Evolutionary conservation across 495 filamentous ascomycete species (phyloP), one percentile per base, ranked within the genome.

Genomic region (Hypoxylon rickii): DNA sequence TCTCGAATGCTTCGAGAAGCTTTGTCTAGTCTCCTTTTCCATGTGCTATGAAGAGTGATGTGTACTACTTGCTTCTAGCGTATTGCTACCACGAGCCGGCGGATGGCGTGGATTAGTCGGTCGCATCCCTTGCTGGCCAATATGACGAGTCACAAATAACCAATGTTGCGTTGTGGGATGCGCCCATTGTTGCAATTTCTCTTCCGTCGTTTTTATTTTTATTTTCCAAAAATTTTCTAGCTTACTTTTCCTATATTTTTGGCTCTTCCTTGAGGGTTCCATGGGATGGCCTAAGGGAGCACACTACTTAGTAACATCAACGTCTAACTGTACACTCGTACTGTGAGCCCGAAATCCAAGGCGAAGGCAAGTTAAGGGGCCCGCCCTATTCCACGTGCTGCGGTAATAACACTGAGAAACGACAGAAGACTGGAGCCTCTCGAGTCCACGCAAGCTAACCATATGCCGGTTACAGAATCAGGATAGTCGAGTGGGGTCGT

Each of bases 311-410:
- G n/a, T n/a, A n/a, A n/a, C n/a, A n/a, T n/a, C n/a, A n/a, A n/a
- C n/a, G n/a, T n/a, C n/a, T n/a, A n/a, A n/a, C n/a, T n/a, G n/a
- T n/a, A n/a, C n/a, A n/a, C n/a, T n/a, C n/a, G n/a, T n/a, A n/a
- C n/a, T n/a, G n/a, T n/a, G n/a, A n/a, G n/a, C n/a, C n/a, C n/a
- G n/a, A 34, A 12, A n/a, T 56, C 26, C 16, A 37, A 32, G 26
- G 12, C 20, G 15, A 34, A 24, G 47, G n/a, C 38, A 21, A 20
- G 15, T 16, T 44, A 31, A 38, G 32, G 18, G 22, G n/a, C 38
- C 41, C 44, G 10, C 40, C 43, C 40, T 31, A 17, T 42, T 19
- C 55, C 55, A 58, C 55, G 55, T 58, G 55, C 42, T 58, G 47
- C 42, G 18, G 55, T 58, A 19, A n/a, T n/a, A n/a, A 47, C 55